Evolutionary conservation across 2,329 filamentous ascomycete species (phyloP).

Genomic region (Juglanconis juglandina): DNA sequence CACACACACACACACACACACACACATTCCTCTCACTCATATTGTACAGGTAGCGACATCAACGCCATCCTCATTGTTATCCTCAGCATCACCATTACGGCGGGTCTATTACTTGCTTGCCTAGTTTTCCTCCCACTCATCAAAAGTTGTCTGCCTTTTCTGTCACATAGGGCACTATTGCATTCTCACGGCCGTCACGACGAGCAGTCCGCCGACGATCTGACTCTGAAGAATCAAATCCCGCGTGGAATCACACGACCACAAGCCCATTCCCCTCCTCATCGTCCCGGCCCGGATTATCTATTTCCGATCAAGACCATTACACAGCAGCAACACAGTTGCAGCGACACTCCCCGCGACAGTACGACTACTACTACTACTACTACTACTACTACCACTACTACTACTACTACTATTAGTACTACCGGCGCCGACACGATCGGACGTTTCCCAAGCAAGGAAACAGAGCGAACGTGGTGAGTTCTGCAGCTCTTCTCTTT

Average conservation of each 20-base stretch:
- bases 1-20: conserved; percentile 4
- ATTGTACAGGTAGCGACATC: not conserved
- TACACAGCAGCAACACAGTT: conserved; percentile 2
- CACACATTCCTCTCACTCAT: not conserved
- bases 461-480: conserved; percentile 12
- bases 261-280: not conserved
- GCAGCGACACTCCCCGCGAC: not conserved
- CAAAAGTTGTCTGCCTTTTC: not conserved
- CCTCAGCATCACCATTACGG: not conserved
- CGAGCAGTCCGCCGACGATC: not conserved
- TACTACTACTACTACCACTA: not conserved
- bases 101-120: not conserved
- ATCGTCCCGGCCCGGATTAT: not conserved
- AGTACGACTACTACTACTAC: not conserved
- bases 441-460: not conserved
- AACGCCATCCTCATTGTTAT: not conserved
- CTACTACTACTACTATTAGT: not conserved
- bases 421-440: not conserved
- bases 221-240: conserved; percentile 1
- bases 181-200: not conserved
- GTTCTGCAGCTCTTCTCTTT: not conserved
- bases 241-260: not conserved
- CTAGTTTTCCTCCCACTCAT: not conserved
- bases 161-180: not conserved
- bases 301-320: conserved; percentile 5